Base-by-base conservation (phyloP, 2,329 filamentous ascomycete species). In the Grosmannia huntii region DNA sequence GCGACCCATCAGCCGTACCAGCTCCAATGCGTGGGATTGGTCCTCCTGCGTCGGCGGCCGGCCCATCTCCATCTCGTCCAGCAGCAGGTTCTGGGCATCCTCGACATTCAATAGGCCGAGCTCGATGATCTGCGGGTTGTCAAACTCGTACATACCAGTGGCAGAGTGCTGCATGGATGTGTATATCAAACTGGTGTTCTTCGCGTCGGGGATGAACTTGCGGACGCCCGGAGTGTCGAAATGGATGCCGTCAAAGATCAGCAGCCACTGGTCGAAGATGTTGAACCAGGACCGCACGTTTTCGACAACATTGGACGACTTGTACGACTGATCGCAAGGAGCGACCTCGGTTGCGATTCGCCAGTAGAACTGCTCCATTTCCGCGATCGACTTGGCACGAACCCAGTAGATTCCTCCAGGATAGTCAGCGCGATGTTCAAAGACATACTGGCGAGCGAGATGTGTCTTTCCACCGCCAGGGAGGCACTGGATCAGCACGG, bases 331-430 rank as follows among this genome's bases (percentile, higher is more conserved):
- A 19, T 61, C 76, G 25, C 73, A 73, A 25, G 82, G 66, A 0
- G 75, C 76, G 19, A 77, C 78, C 16, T 76, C 78, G 65, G 79
- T 79, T 1, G 82, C 83, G 61, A 88, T 85, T 54, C 83, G 79
- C 79, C 82, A 85, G 66, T 80, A 87, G 36, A 81, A 81, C 53
- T 81, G 79, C 56, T 78, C 78, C 38, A 82, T 73, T 55, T 85
- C 82, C 56, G 80, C 72, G 4, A 74, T 66, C 1, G 79, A 81
- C 62, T 82, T 84, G 10, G 83, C 81, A 54, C 83, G 77, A 19
- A 87, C 76, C 85, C 85, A 89, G 67, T 86, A 89, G 50, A 87
- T 75, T 1, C 85, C 85, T 1, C 83, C 84, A 0, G 80, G 77
- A 63, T 84, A 88, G 60, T 80, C 72, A 5, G 75, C 69, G 41